Percentiles rank a stretch among this genome's conserved stretches.
Evolutionary conservation across 371 early-diverging fungal genomes (phyloP).

Genomic region (Furculomyces boomerangus): DNA sequence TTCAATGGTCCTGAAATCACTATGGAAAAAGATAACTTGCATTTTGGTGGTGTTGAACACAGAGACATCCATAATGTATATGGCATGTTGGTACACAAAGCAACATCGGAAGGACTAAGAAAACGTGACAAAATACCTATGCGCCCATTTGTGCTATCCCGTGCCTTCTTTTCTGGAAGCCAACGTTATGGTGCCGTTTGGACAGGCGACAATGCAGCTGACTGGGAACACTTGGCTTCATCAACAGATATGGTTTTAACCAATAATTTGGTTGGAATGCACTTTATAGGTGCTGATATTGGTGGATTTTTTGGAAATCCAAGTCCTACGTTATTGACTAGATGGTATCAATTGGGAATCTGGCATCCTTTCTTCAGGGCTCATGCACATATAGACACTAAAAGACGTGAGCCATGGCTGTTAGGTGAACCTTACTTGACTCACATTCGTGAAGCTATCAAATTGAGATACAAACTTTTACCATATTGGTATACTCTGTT

Average conservation of each 20-base stretch:
- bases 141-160: constrained; percentile 50
- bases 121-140: constrained; percentile 36
- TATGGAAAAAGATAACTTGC: constrained; percentile 20
- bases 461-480: constrained; percentile 37
- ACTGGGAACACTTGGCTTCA: constrained; percentile 30
- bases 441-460: constrained; percentile 29
- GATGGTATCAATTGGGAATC: constrained; percentile 54
- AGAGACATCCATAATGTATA: constrained; percentile 35
- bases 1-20: constrained; percentile 35
- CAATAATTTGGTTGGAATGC: constrained; percentile 46
- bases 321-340: constrained; percentile 35
- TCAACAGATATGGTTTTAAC: constrained; percentile 39
- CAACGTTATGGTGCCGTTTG: constrained; percentile 45
- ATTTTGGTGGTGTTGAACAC: constrained; percentile 28
- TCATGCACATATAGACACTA: constrained; percentile 36
- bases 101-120: constrained; percentile 30
- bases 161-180: constrained; percentile 49
- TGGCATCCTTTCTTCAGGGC: constrained; percentile 62
- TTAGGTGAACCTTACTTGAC: constrained; percentile 56
- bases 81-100: constrained; percentile 39
- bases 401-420: constrained; percentile 91
- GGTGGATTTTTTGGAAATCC: constrained; percentile 47
- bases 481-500: constrained; percentile 49
- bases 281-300: constrained; percentile 46
- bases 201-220: constrained; percentile 40